Evolutionary conservation across 2,329 filamentous ascomycete species (phyloP).

Genomic region (Curvularia spicifera): DNA sequence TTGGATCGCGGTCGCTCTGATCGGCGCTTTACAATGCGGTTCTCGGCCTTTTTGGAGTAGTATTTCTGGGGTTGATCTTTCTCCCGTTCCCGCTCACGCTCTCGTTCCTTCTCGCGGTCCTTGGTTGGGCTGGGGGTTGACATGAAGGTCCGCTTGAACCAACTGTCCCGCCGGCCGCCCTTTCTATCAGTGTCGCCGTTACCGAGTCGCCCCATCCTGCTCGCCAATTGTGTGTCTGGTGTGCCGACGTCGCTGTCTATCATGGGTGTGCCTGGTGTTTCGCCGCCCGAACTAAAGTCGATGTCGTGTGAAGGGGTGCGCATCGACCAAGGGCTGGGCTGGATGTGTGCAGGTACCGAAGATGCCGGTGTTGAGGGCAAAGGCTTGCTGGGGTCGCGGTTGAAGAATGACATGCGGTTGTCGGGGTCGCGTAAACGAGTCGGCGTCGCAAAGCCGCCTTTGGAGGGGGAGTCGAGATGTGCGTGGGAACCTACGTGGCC

Average conservation of each 20-base stretch:
- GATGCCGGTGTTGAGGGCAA: conserved; percentile 38
- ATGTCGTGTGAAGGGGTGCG: conserved; percentile 46
- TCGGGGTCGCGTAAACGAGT: conserved; percentile 57
- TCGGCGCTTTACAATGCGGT: conserved; percentile 46
- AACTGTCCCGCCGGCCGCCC: conserved; percentile 38
- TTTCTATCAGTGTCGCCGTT: conserved; percentile 45
- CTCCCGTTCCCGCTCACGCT: conserved; percentile 36
- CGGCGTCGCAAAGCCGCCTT: conserved; percentile 48
- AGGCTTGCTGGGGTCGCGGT: conserved; percentile 45
- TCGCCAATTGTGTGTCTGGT: conserved; percentile 47
- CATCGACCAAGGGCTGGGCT: conserved; percentile 42
- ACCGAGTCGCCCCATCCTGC: conserved; percentile 36
- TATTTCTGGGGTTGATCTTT: conserved; percentile 30
- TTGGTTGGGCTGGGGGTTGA: conserved; percentile 50
- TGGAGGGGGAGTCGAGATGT: conserved; percentile 56
- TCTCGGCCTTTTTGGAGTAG: conserved; percentile 49
- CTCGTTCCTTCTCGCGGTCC: conserved; percentile 41
- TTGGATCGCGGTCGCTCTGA: conserved; percentile 32
- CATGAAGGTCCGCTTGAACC: conserved; percentile 35
- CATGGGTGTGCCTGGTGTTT: conserved; percentile 57
- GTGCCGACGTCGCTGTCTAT: conserved; percentile 53
- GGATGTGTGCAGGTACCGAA: conserved; percentile 37
- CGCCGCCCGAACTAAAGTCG: conserved; percentile 57
- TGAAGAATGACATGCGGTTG: conserved; percentile 59
- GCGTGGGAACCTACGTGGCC: conserved; percentile 42